Evolutionary conservation across 345 rosid species (phyloP).

Genomic region (Eucalyptus pauciflora): DNA sequence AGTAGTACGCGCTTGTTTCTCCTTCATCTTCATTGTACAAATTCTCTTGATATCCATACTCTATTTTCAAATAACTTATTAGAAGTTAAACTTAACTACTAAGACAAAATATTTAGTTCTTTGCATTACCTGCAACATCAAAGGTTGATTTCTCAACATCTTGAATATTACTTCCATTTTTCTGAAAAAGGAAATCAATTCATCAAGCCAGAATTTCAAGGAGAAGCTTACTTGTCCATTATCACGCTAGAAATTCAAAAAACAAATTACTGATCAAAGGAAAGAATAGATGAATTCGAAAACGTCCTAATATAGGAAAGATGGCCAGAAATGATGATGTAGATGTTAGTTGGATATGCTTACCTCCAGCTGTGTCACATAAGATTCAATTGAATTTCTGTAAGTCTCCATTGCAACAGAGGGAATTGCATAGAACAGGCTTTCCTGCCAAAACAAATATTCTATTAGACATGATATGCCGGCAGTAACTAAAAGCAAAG

Average conservation of each 20-base stretch:
- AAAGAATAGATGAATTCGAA: not conserved
- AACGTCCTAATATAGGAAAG: not conserved
- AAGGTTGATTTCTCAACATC: conserved; percentile 74
- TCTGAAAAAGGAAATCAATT: conserved; percentile 19
- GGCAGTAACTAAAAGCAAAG: not conserved
- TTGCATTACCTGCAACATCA: conserved; percentile 60
- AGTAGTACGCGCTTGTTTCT: conserved; percentile 65
- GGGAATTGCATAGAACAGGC: conserved; percentile 86
- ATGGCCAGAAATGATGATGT: not conserved
- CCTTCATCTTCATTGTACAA: conserved; percentile 81
- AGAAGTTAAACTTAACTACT: not conserved
- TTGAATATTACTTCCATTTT: conserved; percentile 61
- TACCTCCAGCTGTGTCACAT: conserved; percentile 48
- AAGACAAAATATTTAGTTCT: not conserved
- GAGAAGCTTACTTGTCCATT: not conserved
- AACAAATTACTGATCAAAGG: not conserved
- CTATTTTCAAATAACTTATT: conserved; percentile 21
- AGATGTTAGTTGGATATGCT: not conserved
- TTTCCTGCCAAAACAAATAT: conserved; percentile 51
- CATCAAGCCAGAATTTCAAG: not conserved
- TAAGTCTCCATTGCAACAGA: conserved; percentile 75
- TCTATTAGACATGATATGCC: not conserved
- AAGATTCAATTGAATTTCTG: conserved; percentile 72
- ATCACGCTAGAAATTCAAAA: not conserved
- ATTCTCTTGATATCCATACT: conserved; percentile 43